These are phyloP conservation scores for Westerdykella ornata DNA, from an alignment of 2,329 filamentous ascomycete genomes.

Conservation along the genomic window DNA sequence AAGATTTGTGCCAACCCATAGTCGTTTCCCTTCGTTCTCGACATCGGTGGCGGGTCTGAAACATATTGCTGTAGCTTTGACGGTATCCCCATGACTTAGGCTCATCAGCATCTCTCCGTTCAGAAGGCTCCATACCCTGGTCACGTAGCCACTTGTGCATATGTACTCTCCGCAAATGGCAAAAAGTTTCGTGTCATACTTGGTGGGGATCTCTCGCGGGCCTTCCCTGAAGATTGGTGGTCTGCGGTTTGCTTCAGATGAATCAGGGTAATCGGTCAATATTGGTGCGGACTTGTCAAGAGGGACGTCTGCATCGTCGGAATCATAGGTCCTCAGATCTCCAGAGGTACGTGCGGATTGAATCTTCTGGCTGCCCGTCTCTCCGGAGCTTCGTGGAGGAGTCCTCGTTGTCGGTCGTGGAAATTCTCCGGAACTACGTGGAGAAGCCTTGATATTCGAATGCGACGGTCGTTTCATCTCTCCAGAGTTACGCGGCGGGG, in stretches of 20 bases:
- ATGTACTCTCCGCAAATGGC: constrained; percentile 83
- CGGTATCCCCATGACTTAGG: constrained; percentile 73
- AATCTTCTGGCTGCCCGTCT: constrained; percentile 1
- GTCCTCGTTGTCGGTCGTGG: not conserved
- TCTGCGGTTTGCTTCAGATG: constrained; percentile 74
- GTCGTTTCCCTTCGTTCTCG: constrained; percentile 67
- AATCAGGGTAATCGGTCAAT: constrained; percentile 69
- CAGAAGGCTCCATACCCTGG: constrained; percentile 77
- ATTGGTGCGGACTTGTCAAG: constrained; percentile 48
- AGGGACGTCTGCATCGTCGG: constrained; percentile 44
- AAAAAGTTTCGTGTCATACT: constrained; percentile 79
- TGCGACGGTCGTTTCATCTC: constrained; percentile 26
- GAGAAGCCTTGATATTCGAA: not conserved
- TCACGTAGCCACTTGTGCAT: constrained; percentile 80
- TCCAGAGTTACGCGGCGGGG: constrained; percentile 31
- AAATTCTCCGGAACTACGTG: no score
- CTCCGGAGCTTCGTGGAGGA: constrained; percentile 2
- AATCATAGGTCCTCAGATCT: constrained; percentile 36
- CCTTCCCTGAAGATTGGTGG: constrained; percentile 69
- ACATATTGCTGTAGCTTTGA: constrained; percentile 70
- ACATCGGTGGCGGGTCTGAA: constrained; percentile 79
- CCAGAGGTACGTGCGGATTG: constrained; percentile 1
- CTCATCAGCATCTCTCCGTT: constrained; percentile 78
- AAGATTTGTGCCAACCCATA: constrained; percentile 86
- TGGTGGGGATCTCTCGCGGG: constrained; percentile 69